A percentile compares a stretch with the other conserved stretches of the same genome.
These are phyloP conservation scores for Macrotyloma uniflorum DNA, from an alignment of 306 rosid species.

Conservation along the genomic window DNA sequence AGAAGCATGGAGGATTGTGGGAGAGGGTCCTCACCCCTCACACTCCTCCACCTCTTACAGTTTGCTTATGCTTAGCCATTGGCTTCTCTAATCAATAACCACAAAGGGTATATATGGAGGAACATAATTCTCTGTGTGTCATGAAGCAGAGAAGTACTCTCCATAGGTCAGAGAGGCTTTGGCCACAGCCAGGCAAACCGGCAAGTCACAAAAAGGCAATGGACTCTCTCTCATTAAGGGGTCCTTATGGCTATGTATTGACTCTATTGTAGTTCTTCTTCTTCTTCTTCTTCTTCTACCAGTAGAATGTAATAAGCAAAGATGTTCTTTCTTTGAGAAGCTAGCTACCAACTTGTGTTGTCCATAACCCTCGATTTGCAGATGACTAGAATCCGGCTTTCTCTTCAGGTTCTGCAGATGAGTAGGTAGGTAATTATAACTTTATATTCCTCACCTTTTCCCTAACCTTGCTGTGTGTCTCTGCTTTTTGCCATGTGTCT, in stretches of 20 bases:
- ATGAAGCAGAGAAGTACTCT: slow-evolving; percentile 33
- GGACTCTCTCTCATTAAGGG: slow-evolving; percentile 45
- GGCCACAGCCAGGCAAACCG: slow-evolving; percentile 63
- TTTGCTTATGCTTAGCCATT: slow-evolving; percentile 50
- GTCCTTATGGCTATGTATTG: slow-evolving; percentile 40
- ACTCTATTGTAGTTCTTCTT: slow-evolving; percentile 29
- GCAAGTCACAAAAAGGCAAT: slow-evolving; percentile 91
- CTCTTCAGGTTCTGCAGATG: slow-evolving; percentile 43
- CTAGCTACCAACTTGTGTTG: slow-evolving; percentile 22
- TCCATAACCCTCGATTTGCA: slow-evolving; percentile 43
- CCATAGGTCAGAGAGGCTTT: slow-evolving; percentile 36
- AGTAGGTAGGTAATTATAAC: slow-evolving; percentile 34
- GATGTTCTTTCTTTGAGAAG: slow-evolving; percentile 31
- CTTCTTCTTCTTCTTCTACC: not conserved
- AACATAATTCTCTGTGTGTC: slow-evolving; percentile 22
- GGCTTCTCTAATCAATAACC: slow-evolving; percentile 14
- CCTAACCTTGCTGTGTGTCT: not conserved
- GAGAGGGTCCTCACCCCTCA: slow-evolving; percentile 37
- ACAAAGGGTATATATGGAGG: not conserved
- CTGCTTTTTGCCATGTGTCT: not conserved
- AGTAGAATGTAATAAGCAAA: slow-evolving; percentile 40
- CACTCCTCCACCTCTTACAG: slow-evolving; percentile 51
- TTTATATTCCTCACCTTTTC: not conserved
- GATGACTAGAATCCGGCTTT: slow-evolving; percentile 24
- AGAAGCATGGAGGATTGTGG: slow-evolving; percentile 44